Evolutionary conservation across 805 yeast species (phyloP).

Genomic region (Priceomyces medius): DNA sequence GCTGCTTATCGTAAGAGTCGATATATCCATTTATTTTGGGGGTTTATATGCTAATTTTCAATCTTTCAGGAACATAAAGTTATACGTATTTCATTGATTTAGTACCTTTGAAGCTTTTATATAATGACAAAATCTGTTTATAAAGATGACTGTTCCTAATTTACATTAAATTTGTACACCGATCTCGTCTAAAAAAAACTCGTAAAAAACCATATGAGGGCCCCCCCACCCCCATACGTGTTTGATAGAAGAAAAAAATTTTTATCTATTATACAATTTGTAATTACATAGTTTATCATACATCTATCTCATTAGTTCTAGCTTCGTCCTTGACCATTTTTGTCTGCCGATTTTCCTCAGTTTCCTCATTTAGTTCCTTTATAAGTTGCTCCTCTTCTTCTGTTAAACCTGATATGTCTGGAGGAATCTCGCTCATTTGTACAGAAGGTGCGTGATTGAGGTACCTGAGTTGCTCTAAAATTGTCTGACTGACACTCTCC

Average conservation of each 20-base stretch:
- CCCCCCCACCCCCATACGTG: too few relatives aligned
- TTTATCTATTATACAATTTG: conserved; percentile 7
- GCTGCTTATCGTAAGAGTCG: conserved; percentile 20
- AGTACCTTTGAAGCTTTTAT: too few relatives aligned
- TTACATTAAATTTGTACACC: background rate
- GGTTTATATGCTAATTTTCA: background rate
- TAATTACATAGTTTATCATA: conserved; percentile 5
- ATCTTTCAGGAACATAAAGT: background rate
- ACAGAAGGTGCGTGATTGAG: conserved; percentile 94
- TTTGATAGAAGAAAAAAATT: background rate
- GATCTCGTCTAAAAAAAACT: background rate
- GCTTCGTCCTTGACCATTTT: conserved; percentile 26
- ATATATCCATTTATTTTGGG: conserved; percentile 19
- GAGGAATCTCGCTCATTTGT: conserved; percentile 87
- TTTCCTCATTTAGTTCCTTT: conserved; percentile 36
- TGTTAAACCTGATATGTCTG: conserved; percentile 47
- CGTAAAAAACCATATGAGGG: background rate
- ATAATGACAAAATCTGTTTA: too few relatives aligned
- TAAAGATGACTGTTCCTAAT: background rate
- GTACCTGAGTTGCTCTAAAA: conserved; percentile 77
- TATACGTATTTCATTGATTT: too few relatives aligned
- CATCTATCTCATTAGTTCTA: conserved; percentile 18
- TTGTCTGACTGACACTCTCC: conserved; percentile 71
- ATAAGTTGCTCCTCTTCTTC: conserved; percentile 42
- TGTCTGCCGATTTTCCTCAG: conserved; percentile 13